Percentiles rank a stretch among this genome's conserved stretches.
phyloP scores from a whole-genome alignment of 1,284 basidiomycete genomes.

The Lentinula novae-zelandiae region DNA sequence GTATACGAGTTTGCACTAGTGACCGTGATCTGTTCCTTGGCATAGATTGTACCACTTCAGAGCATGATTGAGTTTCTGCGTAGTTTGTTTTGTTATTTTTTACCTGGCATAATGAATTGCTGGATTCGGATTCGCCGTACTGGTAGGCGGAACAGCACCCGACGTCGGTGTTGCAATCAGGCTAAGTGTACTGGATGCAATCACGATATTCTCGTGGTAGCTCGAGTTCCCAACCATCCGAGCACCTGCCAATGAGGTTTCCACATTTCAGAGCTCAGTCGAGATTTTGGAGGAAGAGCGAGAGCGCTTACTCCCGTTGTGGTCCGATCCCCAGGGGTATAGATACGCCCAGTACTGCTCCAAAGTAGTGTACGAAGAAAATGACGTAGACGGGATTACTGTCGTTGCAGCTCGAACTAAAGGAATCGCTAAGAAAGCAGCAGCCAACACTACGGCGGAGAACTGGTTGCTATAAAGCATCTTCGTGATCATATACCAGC shows the following conservation, averaged over 20 bases:
- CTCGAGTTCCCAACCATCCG: constrained; percentile 38
- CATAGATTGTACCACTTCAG: constrained; percentile 36
- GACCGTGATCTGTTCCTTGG: constrained; percentile 39
- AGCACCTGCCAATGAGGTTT: constrained; percentile 26
- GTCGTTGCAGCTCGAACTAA: constrained; percentile 29
- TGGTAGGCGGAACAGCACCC: constrained; percentile 34
- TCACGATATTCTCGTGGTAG: constrained; percentile 34
- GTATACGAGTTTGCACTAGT: constrained; percentile 31
- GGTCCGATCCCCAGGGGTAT: constrained; percentile 45
- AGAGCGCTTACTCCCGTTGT: constrained; percentile 36
- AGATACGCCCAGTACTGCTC: constrained; percentile 38
- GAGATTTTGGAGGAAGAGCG: background rate
- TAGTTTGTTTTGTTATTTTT: background rate
- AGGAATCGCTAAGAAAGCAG: background rate
- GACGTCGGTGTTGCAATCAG: constrained; percentile 39
- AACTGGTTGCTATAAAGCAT: background rate
- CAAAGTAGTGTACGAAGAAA: constrained; percentile 32
- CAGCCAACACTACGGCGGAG: background rate
- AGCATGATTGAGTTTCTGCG: background rate
- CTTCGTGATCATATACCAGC: background rate
- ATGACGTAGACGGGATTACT: constrained; percentile 36
- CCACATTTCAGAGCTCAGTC: background rate
- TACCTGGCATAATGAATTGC: constrained; percentile 38
- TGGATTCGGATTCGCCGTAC: constrained; percentile 33
- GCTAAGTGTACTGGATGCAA: constrained; percentile 33